Conservation (phyloP, 73 alveolate species). For the Tetrahymena malaccensis region DNA sequence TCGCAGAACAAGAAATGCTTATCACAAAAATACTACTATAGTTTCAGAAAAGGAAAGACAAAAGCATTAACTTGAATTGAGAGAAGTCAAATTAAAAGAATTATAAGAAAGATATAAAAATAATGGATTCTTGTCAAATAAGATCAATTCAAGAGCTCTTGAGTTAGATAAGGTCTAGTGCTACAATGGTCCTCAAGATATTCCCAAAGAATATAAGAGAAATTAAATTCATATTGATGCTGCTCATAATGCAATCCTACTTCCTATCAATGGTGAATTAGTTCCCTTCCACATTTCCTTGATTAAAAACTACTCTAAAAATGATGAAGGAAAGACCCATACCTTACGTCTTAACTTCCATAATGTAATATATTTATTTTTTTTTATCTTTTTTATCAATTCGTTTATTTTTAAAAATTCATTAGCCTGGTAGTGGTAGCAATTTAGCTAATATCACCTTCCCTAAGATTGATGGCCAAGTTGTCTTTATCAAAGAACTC, state of each 20-base stretch:
- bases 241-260: conserved; percentile 61
- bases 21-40: conserved; percentile 38
- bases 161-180: conserved; percentile 69
- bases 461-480: conserved; percentile 66
- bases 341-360: conserved; percentile 73
- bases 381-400: background rate
- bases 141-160: conserved; percentile 44
- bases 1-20: conserved; percentile 54
- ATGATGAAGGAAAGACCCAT: conserved; percentile 72
- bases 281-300: conserved; percentile 88
- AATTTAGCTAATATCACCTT: conserved; percentile 36
- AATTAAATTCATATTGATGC: conserved; percentile 70
- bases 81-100: conserved; percentile 66
- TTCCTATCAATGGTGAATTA: conserved; percentile 68
- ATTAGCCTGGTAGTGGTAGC: background rate
- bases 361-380: conserved; percentile 45
- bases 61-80: conserved; percentile 65
- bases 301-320: conserved; percentile 78
- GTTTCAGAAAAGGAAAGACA: conserved; percentile 65
- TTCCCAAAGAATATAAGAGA: conserved; percentile 71
- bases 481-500: conserved; percentile 81
- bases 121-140: conserved; percentile 59
- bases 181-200: conserved; percentile 54
- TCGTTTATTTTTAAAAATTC: background rate
- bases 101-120: conserved; percentile 59